Base-by-base conservation (phyloP, 768 basidiomycete genomes). In the Calocybe indica region DNA sequence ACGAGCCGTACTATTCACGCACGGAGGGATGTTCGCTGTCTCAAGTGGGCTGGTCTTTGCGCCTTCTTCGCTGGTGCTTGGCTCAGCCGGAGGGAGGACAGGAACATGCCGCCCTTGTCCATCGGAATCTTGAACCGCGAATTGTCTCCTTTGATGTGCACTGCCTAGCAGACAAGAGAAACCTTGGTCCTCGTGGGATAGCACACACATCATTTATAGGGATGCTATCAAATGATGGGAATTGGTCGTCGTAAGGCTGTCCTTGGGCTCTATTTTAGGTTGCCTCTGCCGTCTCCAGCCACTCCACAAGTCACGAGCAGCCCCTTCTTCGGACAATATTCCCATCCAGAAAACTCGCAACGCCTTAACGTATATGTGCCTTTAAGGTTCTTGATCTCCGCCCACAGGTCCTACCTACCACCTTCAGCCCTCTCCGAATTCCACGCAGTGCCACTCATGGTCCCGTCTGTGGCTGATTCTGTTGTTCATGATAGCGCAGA, bases 371-470 rank as follows among this genome's bases (percentile, higher is more conserved):
- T 47, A 43, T 39, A 43, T 41, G 51, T 52, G 43, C 53, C 53
- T 52, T 54, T 52, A 22, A 32, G 42, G 37, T 51, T 53, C 56
- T 53, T 57, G 56, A 55, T 56, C 52, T 55, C 54, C 56, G 56
- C 54, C 48, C 56, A 55, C 54, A 43, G 48, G 31, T 37, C 46
- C 48, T 39, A 51, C 51, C 51, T 53, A 49, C 55, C 53, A 56
- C 60, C 52, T 56, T 57, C 52, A 58, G 52, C 53, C 35, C 51
- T 50, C 36, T 58, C 57, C 59, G 56, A 56, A 61, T 58, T 54
- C 15, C 51, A 56, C 58, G 58, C 58, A 60, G 34, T 22, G 39
- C 45, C 46, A 43, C 34, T 46, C 30, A 61, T 59, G 55, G 49
- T 55, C 35, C 52, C 53, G 31, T 47, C 56, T 32, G 46, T 49